phyloP scores from a whole-genome alignment of 495 filamentous ascomycete species.

The Annulohypoxylon maeteangense region DNA sequence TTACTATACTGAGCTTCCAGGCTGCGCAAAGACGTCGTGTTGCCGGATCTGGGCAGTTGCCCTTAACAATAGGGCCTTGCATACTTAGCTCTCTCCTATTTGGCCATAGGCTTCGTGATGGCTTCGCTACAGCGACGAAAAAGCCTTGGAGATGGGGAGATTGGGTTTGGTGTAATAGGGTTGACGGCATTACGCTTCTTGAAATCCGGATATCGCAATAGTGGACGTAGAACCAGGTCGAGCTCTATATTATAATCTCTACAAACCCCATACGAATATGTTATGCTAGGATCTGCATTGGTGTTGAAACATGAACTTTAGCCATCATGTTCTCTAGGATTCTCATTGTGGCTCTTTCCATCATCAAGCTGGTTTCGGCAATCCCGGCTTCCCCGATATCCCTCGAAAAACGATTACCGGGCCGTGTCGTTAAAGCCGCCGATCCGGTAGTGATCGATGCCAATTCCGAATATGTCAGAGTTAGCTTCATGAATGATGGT shows the following conservation, averaged over 20 bases:
- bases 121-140: conserved; percentile 1
- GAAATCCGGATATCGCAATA: not conserved
- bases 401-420: conserved; percentile 25
- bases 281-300: conserved; percentile 2
- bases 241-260: conserved; percentile 10
- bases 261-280: not conserved
- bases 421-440: conserved; percentile 36
- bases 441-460: conserved; percentile 45
- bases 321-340: conserved; percentile 21
- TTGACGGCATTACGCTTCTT: not conserved
- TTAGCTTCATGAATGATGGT: conserved; percentile 52
- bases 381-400: conserved; percentile 7
- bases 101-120: not conserved
- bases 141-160: not conserved
- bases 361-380: conserved; percentile 6
- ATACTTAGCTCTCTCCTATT: conserved; percentile 4
- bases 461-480: conserved; percentile 60
- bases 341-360: conserved; percentile 7
- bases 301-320: not conserved
- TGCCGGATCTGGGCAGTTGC: conserved; percentile 23
- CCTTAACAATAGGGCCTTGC: conserved; percentile 33
- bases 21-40: conserved; percentile 6
- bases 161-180: not conserved
- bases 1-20: conserved; percentile 1
- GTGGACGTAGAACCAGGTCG: not conserved